Percentiles rank a stretch among this genome's conserved stretches.
Evolutionary conservation across 2,329 filamentous ascomycete species (phyloP).

Genomic region (Pseudocercospora pini-densiflorae): DNA sequence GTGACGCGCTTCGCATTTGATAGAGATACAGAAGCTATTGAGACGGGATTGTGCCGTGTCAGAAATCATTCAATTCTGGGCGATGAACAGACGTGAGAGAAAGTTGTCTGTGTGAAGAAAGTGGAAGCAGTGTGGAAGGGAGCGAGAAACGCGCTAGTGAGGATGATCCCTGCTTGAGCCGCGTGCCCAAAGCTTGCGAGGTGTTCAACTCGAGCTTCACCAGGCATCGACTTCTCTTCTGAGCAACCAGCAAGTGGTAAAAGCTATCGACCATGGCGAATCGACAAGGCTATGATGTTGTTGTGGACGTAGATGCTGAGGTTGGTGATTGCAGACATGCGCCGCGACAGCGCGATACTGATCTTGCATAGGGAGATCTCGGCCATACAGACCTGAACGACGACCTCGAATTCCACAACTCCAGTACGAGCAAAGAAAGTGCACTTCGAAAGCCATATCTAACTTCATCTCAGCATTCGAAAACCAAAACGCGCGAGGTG

Average conservation of each 20-base stretch:
- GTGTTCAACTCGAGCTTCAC: not conserved
- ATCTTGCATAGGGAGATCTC: slow-evolving; percentile 76
- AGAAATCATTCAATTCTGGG: too few relatives aligned
- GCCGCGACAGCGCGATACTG: slow-evolving; percentile 21
- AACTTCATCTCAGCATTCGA: slow-evolving; percentile 34
- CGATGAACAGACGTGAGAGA: too few relatives aligned
- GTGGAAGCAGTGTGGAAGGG: not conserved
- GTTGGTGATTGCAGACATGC: slow-evolving; percentile 54
- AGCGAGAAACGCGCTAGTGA: not conserved
- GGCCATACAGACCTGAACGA: slow-evolving; percentile 98
- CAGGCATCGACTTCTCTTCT: not conserved
- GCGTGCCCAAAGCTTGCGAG: not conserved
- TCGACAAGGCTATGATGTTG: slow-evolving; percentile 86
- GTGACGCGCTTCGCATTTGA: not conserved
- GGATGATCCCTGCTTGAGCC: not conserved
- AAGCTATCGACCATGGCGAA: slow-evolving; percentile 49
- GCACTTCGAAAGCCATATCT: slow-evolving; percentile 8
- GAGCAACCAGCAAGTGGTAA: not conserved
- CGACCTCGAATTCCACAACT: slow-evolving; percentile 98
- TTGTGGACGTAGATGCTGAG: slow-evolving; percentile 97
- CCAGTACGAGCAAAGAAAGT: slow-evolving; percentile 56
- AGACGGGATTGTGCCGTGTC: too few relatives aligned
- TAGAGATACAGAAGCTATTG: too few relatives aligned
- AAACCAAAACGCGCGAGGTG: slow-evolving; percentile 48
- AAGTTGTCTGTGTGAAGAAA: too few relatives aligned